A percentile compares a stretch with the other conserved stretches of the same genome.
Conservation (phyloP, 2,329 filamentous ascomycete genomes). For the Diaporthe sp. region DNA sequence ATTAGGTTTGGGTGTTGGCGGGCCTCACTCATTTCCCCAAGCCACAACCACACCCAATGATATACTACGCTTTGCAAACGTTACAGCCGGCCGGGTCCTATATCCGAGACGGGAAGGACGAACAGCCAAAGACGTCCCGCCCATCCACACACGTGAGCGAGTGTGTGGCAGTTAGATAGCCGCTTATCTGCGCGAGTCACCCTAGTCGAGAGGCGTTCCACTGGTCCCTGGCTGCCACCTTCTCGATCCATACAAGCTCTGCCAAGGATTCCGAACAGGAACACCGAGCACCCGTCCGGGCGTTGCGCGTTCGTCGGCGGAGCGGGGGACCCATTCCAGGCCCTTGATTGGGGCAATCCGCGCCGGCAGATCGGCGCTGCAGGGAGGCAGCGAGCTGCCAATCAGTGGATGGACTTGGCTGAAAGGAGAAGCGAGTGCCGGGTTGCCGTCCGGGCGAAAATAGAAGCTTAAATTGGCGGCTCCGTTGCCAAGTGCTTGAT, state of each 20-base stretch:
- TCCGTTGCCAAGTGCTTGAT: slow-evolving; percentile 4
- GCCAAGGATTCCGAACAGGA: slow-evolving; percentile 27
- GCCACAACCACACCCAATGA: slow-evolving; percentile 11
- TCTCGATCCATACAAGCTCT: slow-evolving; percentile 32
- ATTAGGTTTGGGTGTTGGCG: neutral
- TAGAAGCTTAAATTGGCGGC: slow-evolving; percentile 20
- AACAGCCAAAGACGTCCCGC: neutral
- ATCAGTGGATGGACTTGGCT: slow-evolving; percentile 8
- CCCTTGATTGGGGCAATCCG: neutral
- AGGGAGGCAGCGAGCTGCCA: neutral
- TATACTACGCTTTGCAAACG: neutral
- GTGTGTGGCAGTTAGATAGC: slow-evolving; percentile 18
- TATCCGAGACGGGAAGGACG: slow-evolving; percentile 33
- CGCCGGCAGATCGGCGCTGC: slow-evolving; percentile 9
- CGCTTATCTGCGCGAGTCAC: slow-evolving; percentile 28
- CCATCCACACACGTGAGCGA: slow-evolving; percentile 28
- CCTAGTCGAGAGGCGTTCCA: neutral
- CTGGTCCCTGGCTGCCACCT: slow-evolving; percentile 5
- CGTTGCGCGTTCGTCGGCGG: slow-evolving; percentile 17
- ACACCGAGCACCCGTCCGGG: neutral
- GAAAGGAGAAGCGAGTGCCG: slow-evolving; percentile 5
- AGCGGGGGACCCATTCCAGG: neutral
- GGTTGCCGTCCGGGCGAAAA: neutral
- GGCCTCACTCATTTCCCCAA: slow-evolving; percentile 16
- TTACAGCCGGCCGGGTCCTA: slow-evolving; percentile 15